These are phyloP conservation scores for Rhynchosporium graminicola DNA, from an alignment of 2,329 filamentous ascomycete genomes.

Conservation along the genomic window DNA sequence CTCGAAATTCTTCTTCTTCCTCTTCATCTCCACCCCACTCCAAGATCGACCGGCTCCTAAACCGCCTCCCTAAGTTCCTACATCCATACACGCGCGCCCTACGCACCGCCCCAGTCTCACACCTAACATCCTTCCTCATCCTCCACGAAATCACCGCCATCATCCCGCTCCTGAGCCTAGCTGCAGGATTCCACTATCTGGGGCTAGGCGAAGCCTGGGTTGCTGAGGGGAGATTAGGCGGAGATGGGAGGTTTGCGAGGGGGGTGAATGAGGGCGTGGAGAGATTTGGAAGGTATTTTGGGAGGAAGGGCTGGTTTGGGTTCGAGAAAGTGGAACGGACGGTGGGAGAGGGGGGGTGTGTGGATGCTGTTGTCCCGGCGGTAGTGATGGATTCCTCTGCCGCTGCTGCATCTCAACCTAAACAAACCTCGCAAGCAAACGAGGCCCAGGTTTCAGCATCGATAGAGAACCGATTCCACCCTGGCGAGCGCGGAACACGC, in stretches of 20 bases:
- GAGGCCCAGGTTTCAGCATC: slow-evolving; percentile 35
- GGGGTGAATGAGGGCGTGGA: slow-evolving; percentile 50
- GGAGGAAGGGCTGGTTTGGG: slow-evolving; percentile 78
- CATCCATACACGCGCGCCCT: slow-evolving; percentile 70
- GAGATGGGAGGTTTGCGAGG: too few relatives aligned
- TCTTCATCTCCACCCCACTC: slow-evolving; percentile 14
- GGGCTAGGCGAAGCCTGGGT: slow-evolving; percentile 56
- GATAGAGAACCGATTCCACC: slow-evolving; percentile 31
- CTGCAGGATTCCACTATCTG: slow-evolving; percentile 77
- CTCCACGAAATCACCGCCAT: slow-evolving; percentile 92
- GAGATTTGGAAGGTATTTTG: slow-evolving; percentile 76
- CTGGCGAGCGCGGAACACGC: slow-evolving; percentile 42
- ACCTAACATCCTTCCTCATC: slow-evolving; percentile 82
- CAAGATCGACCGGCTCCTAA: slow-evolving; percentile 30
- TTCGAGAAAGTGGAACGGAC: slow-evolving; percentile 41
- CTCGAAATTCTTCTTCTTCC: slow-evolving; percentile 14
- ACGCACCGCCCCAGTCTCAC: slow-evolving; percentile 74
- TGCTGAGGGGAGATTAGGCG: slow-evolving; percentile 1
- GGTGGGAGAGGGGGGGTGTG: too few relatives aligned
- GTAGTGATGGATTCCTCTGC: too few relatives aligned
- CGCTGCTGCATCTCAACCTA: too few relatives aligned
- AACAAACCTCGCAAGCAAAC: slow-evolving; percentile 28
- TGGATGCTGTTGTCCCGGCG: too few relatives aligned
- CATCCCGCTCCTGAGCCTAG: slow-evolving; percentile 73
- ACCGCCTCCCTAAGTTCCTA: slow-evolving; percentile 58